Base-by-base conservation (phyloP, 2,329 filamentous ascomycete genomes). In the Zasmidium cellare region DNA sequence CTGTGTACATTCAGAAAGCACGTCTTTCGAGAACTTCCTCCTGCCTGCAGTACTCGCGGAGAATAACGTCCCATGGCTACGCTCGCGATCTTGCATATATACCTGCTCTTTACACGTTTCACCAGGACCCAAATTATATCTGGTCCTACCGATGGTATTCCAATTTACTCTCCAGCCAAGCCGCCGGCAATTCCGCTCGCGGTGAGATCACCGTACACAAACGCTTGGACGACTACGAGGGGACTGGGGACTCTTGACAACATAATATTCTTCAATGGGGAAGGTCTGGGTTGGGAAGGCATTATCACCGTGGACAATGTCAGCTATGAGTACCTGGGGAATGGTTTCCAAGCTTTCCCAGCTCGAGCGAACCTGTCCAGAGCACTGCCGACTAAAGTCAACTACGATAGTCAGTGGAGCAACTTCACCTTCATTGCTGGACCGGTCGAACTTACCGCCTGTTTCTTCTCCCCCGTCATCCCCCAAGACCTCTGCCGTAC, bases 171-270 rank as follows among this genome's bases (percentile, higher is more conserved):
- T 31, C 87, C 87, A 24, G 82, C 83, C 35, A 80, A 85, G 2
- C 87, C 87, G 46, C 88, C 87, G 16, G 82, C 87, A 1, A 78
- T 89, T 20, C 89, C 89, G 16, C 75, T 92, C 28, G 88, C 88
- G 44, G 89, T 92, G 47, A 85, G 84, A 60, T 88, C 85, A 7
- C 89, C 89, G 0, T 92, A 92, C 65, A 74, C 92, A 14, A 90
- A 84, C 69, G 83, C 85, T 18, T 91, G 88, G 87, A 44, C 50
- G 14, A 31, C 57, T 1, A 56, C 57, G 18, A 16, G 41, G 16
- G 46, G 20, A 11, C 24, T 28, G 14, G 52, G 22, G 7, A 22
- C 44, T 23, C 28, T 58, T n/a, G 45, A 59, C 31, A 51, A 28
- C 49, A 49, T 41, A 22, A 38, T 35, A 7, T 58, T 58, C 38